Conservation (phyloP, 495 filamentous ascomycete species). For the Aspergillus haitiensis region DNA sequence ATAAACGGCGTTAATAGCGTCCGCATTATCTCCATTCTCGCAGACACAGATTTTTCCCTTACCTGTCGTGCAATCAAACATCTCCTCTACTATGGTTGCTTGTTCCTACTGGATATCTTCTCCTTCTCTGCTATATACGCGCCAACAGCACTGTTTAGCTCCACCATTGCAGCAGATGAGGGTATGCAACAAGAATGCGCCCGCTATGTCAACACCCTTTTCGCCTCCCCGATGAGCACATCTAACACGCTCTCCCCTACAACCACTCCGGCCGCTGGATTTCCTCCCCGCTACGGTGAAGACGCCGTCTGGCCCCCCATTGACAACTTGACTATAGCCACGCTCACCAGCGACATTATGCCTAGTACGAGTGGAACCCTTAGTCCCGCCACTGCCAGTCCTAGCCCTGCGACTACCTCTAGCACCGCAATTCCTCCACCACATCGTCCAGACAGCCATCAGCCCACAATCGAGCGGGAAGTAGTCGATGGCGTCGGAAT, state of each 20-base stretch:
- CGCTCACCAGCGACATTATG: conserved; percentile 22
- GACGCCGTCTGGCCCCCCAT: conserved; percentile 49
- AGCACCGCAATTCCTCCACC: conserved; percentile 7
- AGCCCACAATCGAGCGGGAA: conserved; percentile 4
- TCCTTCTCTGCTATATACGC: conserved; percentile 90
- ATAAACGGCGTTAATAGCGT: conserved; percentile 91
- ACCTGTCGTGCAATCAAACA: conserved; percentile 82
- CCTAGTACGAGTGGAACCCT: conserved; percentile 24
- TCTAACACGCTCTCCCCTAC: conserved; percentile 18
- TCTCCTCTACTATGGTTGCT: conserved; percentile 84
- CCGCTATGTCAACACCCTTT: conserved; percentile 66
- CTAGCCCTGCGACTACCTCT: conserved; percentile 15
- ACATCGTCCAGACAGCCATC: conserved; percentile 1
- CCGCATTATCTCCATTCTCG: conserved; percentile 74
- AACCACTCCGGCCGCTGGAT: conserved; percentile 22
- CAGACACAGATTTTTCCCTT: conserved; percentile 82
- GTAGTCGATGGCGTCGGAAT: conserved; percentile 45
- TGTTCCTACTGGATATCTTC: conserved; percentile 88
- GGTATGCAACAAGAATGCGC: conserved; percentile 82
- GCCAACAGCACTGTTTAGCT: conserved; percentile 70
- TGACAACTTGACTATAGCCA: conserved; percentile 22
- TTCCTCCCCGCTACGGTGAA: conserved; percentile 32
- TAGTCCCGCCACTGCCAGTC: conserved; percentile 16
- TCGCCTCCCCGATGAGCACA: conserved; percentile 35
- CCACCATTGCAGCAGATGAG: conserved; percentile 66